Evolutionary conservation across 2,329 filamentous ascomycete genomes (phyloP).

Genomic region (Cladosporium colombiae): DNA sequence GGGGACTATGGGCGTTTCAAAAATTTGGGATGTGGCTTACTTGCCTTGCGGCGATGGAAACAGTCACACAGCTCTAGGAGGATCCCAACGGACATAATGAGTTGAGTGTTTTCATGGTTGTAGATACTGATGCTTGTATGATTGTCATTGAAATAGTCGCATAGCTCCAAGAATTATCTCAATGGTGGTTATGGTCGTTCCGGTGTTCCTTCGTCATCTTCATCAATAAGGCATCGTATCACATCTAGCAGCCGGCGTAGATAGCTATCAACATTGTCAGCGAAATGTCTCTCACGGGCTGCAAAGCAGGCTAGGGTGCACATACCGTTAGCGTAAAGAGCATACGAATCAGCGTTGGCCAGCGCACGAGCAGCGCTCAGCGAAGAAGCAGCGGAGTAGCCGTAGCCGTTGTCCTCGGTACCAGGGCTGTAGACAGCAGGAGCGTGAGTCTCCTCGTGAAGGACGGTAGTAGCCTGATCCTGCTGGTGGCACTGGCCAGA

Average conservation of each 20-base stretch:
- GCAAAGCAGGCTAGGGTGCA: not conserved
- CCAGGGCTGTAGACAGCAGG: conserved; percentile 47
- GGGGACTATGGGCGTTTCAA: too few species aligned
- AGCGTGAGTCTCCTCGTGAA: conserved; percentile 67
- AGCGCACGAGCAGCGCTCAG: conserved; percentile 55
- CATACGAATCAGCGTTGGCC: conserved; percentile 64
- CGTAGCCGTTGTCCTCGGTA: conserved; percentile 61
- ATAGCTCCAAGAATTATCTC: too few species aligned
- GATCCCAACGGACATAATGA: not conserved
- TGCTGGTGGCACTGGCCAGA: conserved; percentile 60
- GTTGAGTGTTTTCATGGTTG: too few species aligned
- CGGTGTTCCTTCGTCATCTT: too few species aligned
- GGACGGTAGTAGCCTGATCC: conserved; percentile 63
- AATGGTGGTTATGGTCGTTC: too few species aligned
- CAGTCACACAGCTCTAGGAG: too few species aligned
- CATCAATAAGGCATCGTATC: too few species aligned
- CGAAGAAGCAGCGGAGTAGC: conserved; percentile 52
- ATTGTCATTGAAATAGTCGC: too few species aligned
- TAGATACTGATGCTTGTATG: too few species aligned
- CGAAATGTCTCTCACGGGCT: not conserved
- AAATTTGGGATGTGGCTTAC: too few species aligned
- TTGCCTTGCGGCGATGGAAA: too few species aligned
- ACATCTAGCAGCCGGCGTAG: conserved; percentile 16
- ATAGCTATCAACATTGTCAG: not conserved
- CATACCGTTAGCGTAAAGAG: conserved; percentile 47